phyloP scores from a whole-genome alignment of 2,329 filamentous ascomycete genomes.

The Beauveria asiatica region DNA sequence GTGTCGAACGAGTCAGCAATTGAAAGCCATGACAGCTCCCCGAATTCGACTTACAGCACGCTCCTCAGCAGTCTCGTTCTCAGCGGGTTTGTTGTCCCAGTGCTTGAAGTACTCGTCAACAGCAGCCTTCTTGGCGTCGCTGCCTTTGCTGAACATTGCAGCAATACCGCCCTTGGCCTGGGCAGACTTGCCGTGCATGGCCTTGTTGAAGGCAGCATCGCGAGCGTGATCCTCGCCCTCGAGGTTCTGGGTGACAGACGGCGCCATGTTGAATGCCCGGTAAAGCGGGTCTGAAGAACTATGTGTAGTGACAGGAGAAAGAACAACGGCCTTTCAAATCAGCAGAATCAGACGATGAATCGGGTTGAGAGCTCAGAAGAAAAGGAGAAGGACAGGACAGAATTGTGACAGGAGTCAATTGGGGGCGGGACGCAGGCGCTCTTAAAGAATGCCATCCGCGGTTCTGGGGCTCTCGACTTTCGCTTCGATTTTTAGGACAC shows the following conservation, averaged over 20 bases:
- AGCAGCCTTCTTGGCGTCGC: slow-evolving; percentile 65
- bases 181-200: slow-evolving; percentile 68
- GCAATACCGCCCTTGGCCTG: slow-evolving; percentile 63
- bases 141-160: slow-evolving; percentile 80
- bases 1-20: slow-evolving; percentile 33
- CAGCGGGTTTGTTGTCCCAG: slow-evolving; percentile 77
- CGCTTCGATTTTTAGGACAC: slow-evolving; percentile 6
- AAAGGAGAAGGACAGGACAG: neutral
- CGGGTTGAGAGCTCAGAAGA: neutral
- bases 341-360: neutral
- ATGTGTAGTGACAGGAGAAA: neutral
- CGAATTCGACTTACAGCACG: slow-evolving; percentile 54
- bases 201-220: slow-evolving; percentile 87
- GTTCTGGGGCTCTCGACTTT: neutral
- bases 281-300: slow-evolving; percentile 5
- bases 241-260: slow-evolving; percentile 40
- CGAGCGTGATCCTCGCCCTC: slow-evolving; percentile 76
- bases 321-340: neutral
- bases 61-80: slow-evolving; percentile 72
- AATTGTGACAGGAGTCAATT: slow-evolving; percentile 4
- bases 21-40: slow-evolving; percentile 10
- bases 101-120: slow-evolving; percentile 94
- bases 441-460: slow-evolving; percentile 5
- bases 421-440: slow-evolving; percentile 5
- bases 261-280: slow-evolving; percentile 34